Evolutionary conservation across 495 filamentous ascomycete species (phyloP), one percentile per base, ranked within the genome.

Genomic region (Lasiosphaeriaceae sp.): DNA sequence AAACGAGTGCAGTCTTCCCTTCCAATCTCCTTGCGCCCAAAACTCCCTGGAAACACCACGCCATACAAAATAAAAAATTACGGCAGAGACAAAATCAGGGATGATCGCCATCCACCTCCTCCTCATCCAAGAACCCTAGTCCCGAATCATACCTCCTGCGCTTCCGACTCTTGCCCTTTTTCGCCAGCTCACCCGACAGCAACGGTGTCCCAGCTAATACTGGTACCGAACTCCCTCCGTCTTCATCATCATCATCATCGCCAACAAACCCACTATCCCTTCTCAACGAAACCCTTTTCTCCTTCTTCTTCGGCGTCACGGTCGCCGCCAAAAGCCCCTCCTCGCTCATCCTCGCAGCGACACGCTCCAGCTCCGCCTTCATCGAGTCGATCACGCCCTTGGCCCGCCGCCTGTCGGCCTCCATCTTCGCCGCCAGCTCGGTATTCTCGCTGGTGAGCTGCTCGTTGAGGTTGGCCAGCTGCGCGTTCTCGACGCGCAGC

Each of bases 91-190:
- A 9, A 9, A 31, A 31, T 31, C 26, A 31, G 4, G 26, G 4
- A 31, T n/a, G n/a, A n/a, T 51, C 49, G 17, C 59, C 41, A 20
- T 55, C 67, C 24, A 62, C 77, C 41, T 80, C 77, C 44, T 85
- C 85, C 54, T 87, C 84, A 20, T 85, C 80, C 64, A 85, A 65
- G 35, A 89, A 78, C 12, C 77, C 86, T 65, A 88, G 64, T 2
- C 82, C 86, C 64, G 82, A 86, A 55, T 88, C 84, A 59, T 84
- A 76, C 47, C 77, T 75, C 47, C 79, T 71, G 63, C 70, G 69
- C 68, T 77, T 78, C 61, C 54, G 67, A 11, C 63, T 60, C 45
- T 56, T 71, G 1, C 56, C 67, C 26, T 56, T 55, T 56, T 59
- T 68, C 11, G 56, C 71, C 22, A 74, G 50, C 3, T 59, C 65